Conservation (phyloP, 345 rosid genomes). For the Angophora floribunda region DNA sequence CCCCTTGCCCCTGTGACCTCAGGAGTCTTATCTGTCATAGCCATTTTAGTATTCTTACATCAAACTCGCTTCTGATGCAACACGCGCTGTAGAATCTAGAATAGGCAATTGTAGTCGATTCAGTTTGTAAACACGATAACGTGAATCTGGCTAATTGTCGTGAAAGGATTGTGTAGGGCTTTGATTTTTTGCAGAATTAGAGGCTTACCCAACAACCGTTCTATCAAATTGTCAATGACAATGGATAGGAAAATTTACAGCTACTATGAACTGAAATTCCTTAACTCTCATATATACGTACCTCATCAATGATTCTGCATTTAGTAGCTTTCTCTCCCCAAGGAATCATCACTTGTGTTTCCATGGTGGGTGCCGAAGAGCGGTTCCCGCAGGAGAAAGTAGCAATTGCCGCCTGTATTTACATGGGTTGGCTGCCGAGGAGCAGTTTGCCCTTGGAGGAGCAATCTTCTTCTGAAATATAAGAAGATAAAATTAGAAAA, state of each 20-base stretch:
- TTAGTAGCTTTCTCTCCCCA: neutral
- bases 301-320: neutral
- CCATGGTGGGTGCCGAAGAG: neutral
- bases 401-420: neutral
- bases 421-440: neutral
- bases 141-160: neutral
- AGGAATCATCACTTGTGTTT: neutral
- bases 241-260: neutral
- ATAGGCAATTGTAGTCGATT: neutral
- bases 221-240: neutral
- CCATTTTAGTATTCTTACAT: neutral
- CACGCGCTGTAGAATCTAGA: neutral
- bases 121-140: neutral
- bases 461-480: neutral
- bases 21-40: neutral
- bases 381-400: neutral
- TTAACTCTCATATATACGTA: neutral
- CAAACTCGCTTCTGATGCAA: neutral
- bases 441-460: neutral
- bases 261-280: neutral
- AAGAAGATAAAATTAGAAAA: neutral
- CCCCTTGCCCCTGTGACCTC: neutral
- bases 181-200: neutral
- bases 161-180: neutral
- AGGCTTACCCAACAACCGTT: neutral